Base-by-base conservation (phyloP, 2,329 filamentous ascomycete genomes). In the Drechslerella coelobrocha region DNA sequence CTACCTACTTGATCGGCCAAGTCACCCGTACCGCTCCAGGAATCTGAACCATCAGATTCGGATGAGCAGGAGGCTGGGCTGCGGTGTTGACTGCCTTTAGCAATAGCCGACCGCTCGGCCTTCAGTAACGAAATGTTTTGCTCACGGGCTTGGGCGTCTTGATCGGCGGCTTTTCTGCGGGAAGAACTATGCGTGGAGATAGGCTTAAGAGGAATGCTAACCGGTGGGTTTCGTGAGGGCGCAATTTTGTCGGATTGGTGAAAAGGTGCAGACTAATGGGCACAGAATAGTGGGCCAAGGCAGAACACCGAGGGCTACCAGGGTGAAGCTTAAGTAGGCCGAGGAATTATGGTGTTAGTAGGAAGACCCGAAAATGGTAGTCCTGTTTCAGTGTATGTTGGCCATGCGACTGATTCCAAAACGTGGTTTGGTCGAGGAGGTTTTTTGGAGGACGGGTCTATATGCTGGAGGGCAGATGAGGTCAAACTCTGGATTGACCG, bases 11-110 rank as follows among this genome's bases (percentile, higher is more conserved):
- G 93, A 82, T 97, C 93, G 77, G 91, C 91, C 76, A 97, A 86
- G 80, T 97, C 94, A 77, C 92, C 93, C 47, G 93, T 96, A 80
- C 97, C 92, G 78, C 90, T 92, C 92, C 91, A 97, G 76, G 90
- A 90, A 76, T 89, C 86, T 72, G 86, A 89, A 78, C 83, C 83
- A 71, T 79, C 82, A 73, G 85, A 86, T 62, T 83, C 83, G 76
- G 83, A 84, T 77, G 84, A 86, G 75, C 82, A 84, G 78, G 61
- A 59, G n/a, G 56, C 60, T 43, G 59, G 26, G 52, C 62, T 54
- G 66, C 62, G 57, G 56, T 72, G 48, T 23, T 72, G 73, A 53
- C 62, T 68, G 63, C 56, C 71, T 61, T 62, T 43, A 47, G 65
- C 52, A 37, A 53, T 57, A 53, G 65, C 50, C 65, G 57, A 50